Percentiles rank a stretch among this genome's conserved stretches.
Conservation (phyloP, 495 filamentous ascomycete genomes). For the Lasiosphaeris hirsuta region DNA sequence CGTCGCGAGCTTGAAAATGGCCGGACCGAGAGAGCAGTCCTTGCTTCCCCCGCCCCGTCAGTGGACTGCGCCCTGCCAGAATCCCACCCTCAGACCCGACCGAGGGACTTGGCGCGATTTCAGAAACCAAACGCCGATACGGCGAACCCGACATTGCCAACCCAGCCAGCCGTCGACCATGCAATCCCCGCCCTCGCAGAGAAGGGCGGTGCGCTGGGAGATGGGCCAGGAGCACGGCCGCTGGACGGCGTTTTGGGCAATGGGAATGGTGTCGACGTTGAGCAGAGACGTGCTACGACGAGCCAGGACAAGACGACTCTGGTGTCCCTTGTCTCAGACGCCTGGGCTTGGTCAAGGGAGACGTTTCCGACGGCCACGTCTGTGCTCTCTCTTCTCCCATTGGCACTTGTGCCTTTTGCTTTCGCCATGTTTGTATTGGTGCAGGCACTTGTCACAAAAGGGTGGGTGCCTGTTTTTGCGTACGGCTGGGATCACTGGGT, state of each 20-base stretch:
- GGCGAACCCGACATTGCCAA: too few relatives aligned
- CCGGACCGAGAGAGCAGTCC: conserved; percentile 31
- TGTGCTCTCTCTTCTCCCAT: conserved; percentile 57
- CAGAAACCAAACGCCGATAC: too few relatives aligned
- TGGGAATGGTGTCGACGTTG: not conserved
- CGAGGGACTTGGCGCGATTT: too few relatives aligned
- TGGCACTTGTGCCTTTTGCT: conserved; percentile 61
- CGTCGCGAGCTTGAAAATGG: conserved; percentile 48
- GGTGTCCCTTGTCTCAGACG: conserved; percentile 40
- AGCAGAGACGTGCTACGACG: not conserved
- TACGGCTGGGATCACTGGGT: conserved; percentile 71
- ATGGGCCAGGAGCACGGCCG: too few relatives aligned
- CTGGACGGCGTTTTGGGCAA: not conserved
- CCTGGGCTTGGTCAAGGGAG: conserved; percentile 55
- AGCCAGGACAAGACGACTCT: conserved; percentile 39
- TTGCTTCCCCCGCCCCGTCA: not conserved
- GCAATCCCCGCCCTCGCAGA: too few relatives aligned
- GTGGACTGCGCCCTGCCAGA: too few relatives aligned
- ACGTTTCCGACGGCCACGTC: conserved; percentile 64
- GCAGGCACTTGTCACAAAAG: conserved; percentile 62
- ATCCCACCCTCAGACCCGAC: too few relatives aligned
- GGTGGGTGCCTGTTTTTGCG: conserved; percentile 65
- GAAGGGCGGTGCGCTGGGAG: too few relatives aligned
- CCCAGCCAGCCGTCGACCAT: too few relatives aligned
- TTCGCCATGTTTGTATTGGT: conserved; percentile 68